phyloP scores from a whole-genome alignment of 805 yeast species.

The Kuraishia borneana region DNA sequence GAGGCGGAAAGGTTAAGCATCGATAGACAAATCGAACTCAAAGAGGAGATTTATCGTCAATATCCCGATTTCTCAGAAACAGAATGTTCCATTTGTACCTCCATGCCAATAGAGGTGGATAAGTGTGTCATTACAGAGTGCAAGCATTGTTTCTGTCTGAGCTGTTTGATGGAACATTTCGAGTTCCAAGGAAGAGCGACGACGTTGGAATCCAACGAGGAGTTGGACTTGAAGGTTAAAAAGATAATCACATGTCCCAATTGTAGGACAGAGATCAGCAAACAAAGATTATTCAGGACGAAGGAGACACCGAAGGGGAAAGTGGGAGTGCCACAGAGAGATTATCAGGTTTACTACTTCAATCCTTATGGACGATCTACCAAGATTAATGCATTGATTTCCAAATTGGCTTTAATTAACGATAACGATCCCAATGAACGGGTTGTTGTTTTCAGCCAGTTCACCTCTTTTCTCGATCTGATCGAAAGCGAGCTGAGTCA shows the following conservation, averaged over 20 bases:
- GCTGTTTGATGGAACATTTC: slow-evolving; percentile 65
- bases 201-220: slow-evolving; percentile 1
- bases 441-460: slow-evolving; percentile 84
- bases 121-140: slow-evolving; percentile 56
- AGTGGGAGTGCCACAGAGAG: slow-evolving; percentile 4
- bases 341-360: slow-evolving; percentile 24
- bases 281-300: slow-evolving; percentile 34
- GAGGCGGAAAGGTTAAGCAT: slow-evolving; percentile 10
- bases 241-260: slow-evolving; percentile 57
- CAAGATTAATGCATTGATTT: slow-evolving; percentile 57
- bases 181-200: slow-evolving; percentile 29
- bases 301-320: background rate
- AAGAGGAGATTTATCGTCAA: slow-evolving; percentile 17
- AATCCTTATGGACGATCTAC: slow-evolving; percentile 52
- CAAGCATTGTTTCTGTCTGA: slow-evolving; percentile 69
- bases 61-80: slow-evolving; percentile 27
- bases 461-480: slow-evolving; percentile 70
- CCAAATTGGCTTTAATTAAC: slow-evolving; percentile 42
- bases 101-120: slow-evolving; percentile 43
- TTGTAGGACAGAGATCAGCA: slow-evolving; percentile 51
- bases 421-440: slow-evolving; percentile 55
- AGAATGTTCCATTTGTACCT: slow-evolving; percentile 83
- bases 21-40: slow-evolving; percentile 13
- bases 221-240: slow-evolving; percentile 6
- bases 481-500: slow-evolving; percentile 48